These are phyloP conservation scores for Nitzschia sp. DNA, from an alignment of 108 stramenopile species.

Conservation along the genomic window DNA sequence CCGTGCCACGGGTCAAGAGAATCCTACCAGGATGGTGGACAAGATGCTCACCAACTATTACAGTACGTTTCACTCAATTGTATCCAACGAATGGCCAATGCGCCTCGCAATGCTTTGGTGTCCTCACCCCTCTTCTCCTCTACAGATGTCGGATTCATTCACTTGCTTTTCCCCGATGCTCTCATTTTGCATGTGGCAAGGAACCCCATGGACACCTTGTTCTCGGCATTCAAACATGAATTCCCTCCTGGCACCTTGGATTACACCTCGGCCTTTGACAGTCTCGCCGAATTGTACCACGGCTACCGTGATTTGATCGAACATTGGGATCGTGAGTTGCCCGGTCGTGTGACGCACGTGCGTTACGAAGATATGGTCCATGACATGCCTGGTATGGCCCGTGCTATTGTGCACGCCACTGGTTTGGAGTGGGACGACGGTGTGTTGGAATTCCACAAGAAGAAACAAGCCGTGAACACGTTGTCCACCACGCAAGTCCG, in stretches of 20 bases:
- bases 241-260: slow-evolving; percentile 76
- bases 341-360: slow-evolving; percentile 79
- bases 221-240: slow-evolving; percentile 83
- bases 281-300: slow-evolving; percentile 70
- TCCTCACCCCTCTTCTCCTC: neutral
- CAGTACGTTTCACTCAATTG: slow-evolving; percentile 28
- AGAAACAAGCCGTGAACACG: slow-evolving; percentile 87
- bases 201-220: slow-evolving; percentile 84
- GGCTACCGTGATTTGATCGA: slow-evolving; percentile 77
- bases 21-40: slow-evolving; percentile 68
- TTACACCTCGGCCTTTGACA: slow-evolving; percentile 69
- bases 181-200: slow-evolving; percentile 78
- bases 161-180: slow-evolving; percentile 85
- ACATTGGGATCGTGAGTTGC: slow-evolving; percentile 79
- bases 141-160: slow-evolving; percentile 82
- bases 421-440: slow-evolving; percentile 66
- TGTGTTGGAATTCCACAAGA: slow-evolving; percentile 83
- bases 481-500: slow-evolving; percentile 83
- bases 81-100: too few species aligned
- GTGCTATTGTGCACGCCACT: slow-evolving; percentile 44
- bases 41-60: slow-evolving; percentile 88
- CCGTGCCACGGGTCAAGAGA: slow-evolving; percentile 4
- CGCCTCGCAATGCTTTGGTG: neutral
- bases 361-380: slow-evolving; percentile 84
- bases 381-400: slow-evolving; percentile 67